A percentile compares a stretch with the other conserved stretches of the same genome.
Conservation (phyloP, 2,329 filamentous ascomycete species). For the Colletotrichum sp. region DNA sequence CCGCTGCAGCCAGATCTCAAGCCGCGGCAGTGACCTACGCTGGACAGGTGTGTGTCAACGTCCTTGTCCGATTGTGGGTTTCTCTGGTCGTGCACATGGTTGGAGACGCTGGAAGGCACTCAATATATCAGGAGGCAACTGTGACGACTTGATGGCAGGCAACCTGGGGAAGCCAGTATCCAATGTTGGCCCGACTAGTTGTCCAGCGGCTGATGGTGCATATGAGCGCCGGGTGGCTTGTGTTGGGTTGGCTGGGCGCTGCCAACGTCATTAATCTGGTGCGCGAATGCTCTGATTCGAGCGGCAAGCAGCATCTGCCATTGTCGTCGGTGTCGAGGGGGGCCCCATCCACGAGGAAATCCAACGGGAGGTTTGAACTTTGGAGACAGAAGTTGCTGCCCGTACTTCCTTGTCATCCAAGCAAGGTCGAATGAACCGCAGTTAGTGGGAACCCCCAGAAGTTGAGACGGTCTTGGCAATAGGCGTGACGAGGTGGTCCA, state of each 20-base stretch:
- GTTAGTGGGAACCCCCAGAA: neutral
- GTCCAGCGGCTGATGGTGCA: neutral
- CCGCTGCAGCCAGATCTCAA: neutral
- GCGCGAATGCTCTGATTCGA: conserved; percentile 10
- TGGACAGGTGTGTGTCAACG: neutral
- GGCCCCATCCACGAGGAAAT: neutral
- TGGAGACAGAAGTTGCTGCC: neutral
- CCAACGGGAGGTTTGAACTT: neutral
- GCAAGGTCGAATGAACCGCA: neutral
- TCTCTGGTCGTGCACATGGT: neutral
- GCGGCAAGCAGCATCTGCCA: conserved; percentile 3
- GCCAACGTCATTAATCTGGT: conserved; percentile 2
- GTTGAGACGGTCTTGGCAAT: conserved; percentile 16
- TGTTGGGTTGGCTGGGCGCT: neutral
- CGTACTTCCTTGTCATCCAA: neutral
- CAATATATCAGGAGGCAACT: neutral
- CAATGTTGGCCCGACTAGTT: neutral
- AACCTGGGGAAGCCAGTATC: neutral
- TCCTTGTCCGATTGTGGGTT: neutral
- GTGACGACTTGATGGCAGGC: neutral
- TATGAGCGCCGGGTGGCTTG: neutral
- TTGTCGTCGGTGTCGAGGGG: neutral
- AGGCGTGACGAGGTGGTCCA: neutral
- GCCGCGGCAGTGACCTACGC: neutral
- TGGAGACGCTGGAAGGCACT: neutral